These are phyloP conservation scores for Paramarasmius palmivorus DNA, from an alignment of 1,284 basidiomycete genomes.

Conservation along the genomic window DNA sequence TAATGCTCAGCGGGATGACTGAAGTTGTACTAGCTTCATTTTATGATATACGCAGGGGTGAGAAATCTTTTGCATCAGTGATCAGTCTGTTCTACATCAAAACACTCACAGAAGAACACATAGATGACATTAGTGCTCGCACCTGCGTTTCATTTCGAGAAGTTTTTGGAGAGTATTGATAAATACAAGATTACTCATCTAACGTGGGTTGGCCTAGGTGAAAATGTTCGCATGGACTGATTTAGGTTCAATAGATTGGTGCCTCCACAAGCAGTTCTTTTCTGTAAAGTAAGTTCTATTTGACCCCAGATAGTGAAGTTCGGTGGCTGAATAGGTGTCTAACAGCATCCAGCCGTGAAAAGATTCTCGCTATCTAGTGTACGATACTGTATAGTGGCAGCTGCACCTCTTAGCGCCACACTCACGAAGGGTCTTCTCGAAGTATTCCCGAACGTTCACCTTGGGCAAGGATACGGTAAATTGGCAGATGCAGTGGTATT, in stretches of 20 bases:
- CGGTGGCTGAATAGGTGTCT: neutral
- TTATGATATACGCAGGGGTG: constrained; percentile 23
- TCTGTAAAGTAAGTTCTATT: constrained; percentile 20
- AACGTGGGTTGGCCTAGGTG: constrained; percentile 16
- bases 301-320: neutral
- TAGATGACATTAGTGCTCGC: constrained; percentile 22
- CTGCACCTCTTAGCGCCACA: constrained; percentile 56
- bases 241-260: constrained; percentile 16
- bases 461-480: constrained; percentile 53
- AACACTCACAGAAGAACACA: neutral
- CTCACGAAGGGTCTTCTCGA: constrained; percentile 44
- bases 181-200: constrained; percentile 23
- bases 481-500: neutral
- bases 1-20: neutral
- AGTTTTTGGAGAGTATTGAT: constrained; percentile 21
- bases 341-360: constrained; percentile 46
- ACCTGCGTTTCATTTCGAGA: constrained; percentile 22
- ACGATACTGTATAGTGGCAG: constrained; percentile 50
- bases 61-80: neutral
- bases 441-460: constrained; percentile 39
- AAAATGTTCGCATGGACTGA: neutral
- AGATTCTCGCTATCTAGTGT: constrained; percentile 54
- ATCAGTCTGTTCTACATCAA: no score
- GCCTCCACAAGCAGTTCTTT: constrained; percentile 23
- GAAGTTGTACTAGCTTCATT: constrained; percentile 18